Evolutionary conservation across 2,329 filamentous ascomycete genomes (phyloP).

Genomic region (Pseudocercospora vitis): DNA sequence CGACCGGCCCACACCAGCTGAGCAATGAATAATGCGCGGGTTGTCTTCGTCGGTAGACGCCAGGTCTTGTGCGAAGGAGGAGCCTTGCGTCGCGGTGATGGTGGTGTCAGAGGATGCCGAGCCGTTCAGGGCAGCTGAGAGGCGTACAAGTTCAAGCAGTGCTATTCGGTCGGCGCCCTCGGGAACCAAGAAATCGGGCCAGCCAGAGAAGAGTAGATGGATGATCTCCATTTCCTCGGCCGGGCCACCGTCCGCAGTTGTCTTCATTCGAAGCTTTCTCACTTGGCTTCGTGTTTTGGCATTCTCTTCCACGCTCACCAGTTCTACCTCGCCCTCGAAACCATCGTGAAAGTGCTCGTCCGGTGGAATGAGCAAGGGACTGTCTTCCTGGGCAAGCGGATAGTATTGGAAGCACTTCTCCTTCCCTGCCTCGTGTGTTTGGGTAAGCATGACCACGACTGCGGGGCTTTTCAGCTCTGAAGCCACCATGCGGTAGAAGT

Average conservation of each 20-base stretch:
- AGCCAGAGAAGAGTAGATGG: constrained; percentile 82
- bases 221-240: constrained; percentile 65
- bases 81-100: constrained; percentile 18
- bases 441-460: constrained; percentile 92
- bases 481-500: constrained; percentile 95
- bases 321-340: constrained; percentile 67
- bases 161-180: constrained; percentile 64
- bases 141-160: constrained; percentile 67
- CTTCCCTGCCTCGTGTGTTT: constrained; percentile 72
- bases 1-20: constrained; percentile 88
- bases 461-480: constrained; percentile 58
- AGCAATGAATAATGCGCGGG: constrained; percentile 71
- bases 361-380: constrained; percentile 29
- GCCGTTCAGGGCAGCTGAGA: constrained; percentile 61
- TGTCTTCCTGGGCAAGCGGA: constrained; percentile 36
- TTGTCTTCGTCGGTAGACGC: constrained; percentile 47
- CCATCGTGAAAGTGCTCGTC: constrained; percentile 39
- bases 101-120: constrained; percentile 27
- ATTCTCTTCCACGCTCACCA: constrained; percentile 58
- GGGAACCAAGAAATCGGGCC: constrained; percentile 89
- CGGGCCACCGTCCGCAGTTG: constrained; percentile 36
- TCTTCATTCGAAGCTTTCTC: constrained; percentile 64
- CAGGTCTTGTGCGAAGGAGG: constrained; percentile 32
- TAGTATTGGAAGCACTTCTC: constrained; percentile 93
- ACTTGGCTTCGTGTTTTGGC: constrained; percentile 64